A percentile compares a stretch with the other conserved stretches of the same genome.
Conservation (phyloP, 257 asterid species). For the Galeopsis tetrahit region DNA sequence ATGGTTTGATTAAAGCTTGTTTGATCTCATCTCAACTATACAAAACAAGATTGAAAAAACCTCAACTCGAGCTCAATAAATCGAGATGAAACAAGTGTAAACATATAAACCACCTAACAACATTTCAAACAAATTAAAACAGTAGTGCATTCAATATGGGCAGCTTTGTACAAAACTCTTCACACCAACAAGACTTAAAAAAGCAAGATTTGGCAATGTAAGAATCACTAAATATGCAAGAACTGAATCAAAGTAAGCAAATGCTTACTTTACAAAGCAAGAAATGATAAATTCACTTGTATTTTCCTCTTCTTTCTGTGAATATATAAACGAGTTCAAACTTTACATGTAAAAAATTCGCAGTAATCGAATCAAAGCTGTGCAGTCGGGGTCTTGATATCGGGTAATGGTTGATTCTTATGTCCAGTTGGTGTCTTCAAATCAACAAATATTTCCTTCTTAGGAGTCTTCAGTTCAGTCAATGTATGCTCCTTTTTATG, state of each 20-base stretch:
- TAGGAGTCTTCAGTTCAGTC: neutral
- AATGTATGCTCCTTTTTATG: neutral
- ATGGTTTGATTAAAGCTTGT: too few species aligned
- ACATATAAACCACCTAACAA: too few species aligned
- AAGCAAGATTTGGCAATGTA: neutral
- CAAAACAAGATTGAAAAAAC: too few species aligned
- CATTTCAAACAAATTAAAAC: too few species aligned
- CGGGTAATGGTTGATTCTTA: neutral
- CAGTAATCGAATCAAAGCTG: neutral
- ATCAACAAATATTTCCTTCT: slow-evolving; percentile 3
- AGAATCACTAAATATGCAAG: neutral
- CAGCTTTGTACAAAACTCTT: too few species aligned
- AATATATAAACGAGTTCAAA: neutral
- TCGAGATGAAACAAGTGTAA: too few species aligned
- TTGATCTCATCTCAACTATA: too few species aligned
- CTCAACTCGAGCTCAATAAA: too few species aligned
- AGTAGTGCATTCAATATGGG: neutral
- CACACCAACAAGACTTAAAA: neutral
- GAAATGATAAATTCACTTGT: neutral
- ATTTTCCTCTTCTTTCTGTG: neutral
- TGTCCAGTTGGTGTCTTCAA: slow-evolving; percentile 5
- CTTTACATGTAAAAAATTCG: slow-evolving; percentile 1
- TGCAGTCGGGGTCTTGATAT: slow-evolving; percentile 3
- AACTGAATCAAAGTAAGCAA: slow-evolving; percentile 7
- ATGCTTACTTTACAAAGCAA: neutral